Conservation (phyloP, 1,139 yeast genomes). For the Saccharomycopsis phalli region DNA sequence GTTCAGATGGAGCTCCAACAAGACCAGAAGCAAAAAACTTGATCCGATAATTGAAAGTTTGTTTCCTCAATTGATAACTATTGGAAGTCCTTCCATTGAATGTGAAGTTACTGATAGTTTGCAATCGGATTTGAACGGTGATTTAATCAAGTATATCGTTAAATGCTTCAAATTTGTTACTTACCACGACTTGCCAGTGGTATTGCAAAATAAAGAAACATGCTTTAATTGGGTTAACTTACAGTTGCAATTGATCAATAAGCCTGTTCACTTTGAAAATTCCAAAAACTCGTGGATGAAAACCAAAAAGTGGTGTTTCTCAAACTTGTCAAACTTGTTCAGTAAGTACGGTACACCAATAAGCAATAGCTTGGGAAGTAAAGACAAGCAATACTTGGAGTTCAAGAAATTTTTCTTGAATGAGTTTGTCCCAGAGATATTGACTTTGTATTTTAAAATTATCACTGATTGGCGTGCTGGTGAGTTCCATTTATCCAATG, state of each 20-base stretch:
- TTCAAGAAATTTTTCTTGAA: slow-evolving; percentile 41
- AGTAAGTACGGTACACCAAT: slow-evolving; percentile 50
- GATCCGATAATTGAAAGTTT: slow-evolving; percentile 54
- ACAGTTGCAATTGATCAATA: slow-evolving; percentile 60
- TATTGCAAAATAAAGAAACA: slow-evolving; percentile 50
- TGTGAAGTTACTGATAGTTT: slow-evolving; percentile 1
- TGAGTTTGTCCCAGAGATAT: slow-evolving; percentile 65
- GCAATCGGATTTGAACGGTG: slow-evolving; percentile 43
- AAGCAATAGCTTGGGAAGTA: slow-evolving; percentile 27
- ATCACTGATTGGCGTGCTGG: slow-evolving; percentile 67
- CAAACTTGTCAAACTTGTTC: slow-evolving; percentile 68
- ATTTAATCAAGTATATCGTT: slow-evolving; percentile 65
- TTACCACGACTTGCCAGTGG: slow-evolving; percentile 65
- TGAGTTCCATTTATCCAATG: slow-evolving; percentile 59
- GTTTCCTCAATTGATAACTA: slow-evolving; percentile 59
- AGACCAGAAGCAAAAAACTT: slow-evolving; percentile 42
- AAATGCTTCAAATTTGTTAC: slow-evolving; percentile 80
- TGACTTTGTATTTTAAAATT: slow-evolving; percentile 53
- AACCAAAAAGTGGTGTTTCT: slow-evolving; percentile 86
- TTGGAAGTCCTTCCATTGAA: slow-evolving; percentile 45
- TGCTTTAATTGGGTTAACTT: slow-evolving; percentile 70
- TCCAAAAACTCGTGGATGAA: slow-evolving; percentile 43
- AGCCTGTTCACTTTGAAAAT: slow-evolving; percentile 31
- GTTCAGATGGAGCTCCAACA: slow-evolving; percentile 69
- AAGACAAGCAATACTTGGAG: slow-evolving; percentile 42